These are phyloP conservation scores for Globisporangium nodosum DNA, from an alignment of 352 stramenopile genomes.

Conservation along the genomic window DNA sequence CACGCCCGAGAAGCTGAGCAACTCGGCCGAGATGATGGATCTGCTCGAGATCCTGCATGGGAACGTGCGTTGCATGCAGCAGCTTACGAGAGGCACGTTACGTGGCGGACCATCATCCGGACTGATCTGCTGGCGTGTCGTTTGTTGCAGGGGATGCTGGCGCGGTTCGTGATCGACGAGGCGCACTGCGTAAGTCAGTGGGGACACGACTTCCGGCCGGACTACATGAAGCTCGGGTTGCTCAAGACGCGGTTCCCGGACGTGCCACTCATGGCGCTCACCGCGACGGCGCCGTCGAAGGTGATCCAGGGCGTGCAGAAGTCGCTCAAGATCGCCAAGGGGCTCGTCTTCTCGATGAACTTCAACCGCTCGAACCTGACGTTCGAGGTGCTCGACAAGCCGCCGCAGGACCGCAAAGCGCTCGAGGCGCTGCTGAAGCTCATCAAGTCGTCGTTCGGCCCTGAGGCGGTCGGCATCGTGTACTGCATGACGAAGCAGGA, in stretches of 20 bases:
- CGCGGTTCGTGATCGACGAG: constrained; percentile 94
- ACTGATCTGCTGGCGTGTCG: not conserved
- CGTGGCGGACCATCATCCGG: too few relatives aligned
- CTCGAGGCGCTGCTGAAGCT: constrained; percentile 47
- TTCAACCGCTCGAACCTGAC: constrained; percentile 92
- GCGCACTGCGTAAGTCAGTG: constrained; percentile 87
- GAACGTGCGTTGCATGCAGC: constrained; percentile 21
- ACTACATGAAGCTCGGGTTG: constrained; percentile 91
- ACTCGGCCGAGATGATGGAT: constrained; percentile 67
- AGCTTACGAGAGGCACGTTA: not conserved
- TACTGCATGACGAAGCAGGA: constrained; percentile 95
- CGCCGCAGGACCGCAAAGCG: constrained; percentile 33
- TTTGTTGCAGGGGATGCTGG: constrained; percentile 60
- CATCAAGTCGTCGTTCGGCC: constrained; percentile 45
- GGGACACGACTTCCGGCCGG: constrained; percentile 87
- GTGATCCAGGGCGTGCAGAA: constrained; percentile 78
- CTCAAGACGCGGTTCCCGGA: constrained; percentile 88
- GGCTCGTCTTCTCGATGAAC: constrained; percentile 86
- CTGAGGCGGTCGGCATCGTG: constrained; percentile 82
- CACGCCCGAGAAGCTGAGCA: constrained; percentile 93
- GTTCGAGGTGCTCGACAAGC: constrained; percentile 86
- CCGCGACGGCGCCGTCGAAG: constrained; percentile 82
- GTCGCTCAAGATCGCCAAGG: constrained; percentile 72
- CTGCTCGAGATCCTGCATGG: constrained; percentile 42
- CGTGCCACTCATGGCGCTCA: constrained; percentile 92